phyloP scores from a whole-genome alignment of 768 basidiomycete species.

The Strobilomyces confusus region DNA sequence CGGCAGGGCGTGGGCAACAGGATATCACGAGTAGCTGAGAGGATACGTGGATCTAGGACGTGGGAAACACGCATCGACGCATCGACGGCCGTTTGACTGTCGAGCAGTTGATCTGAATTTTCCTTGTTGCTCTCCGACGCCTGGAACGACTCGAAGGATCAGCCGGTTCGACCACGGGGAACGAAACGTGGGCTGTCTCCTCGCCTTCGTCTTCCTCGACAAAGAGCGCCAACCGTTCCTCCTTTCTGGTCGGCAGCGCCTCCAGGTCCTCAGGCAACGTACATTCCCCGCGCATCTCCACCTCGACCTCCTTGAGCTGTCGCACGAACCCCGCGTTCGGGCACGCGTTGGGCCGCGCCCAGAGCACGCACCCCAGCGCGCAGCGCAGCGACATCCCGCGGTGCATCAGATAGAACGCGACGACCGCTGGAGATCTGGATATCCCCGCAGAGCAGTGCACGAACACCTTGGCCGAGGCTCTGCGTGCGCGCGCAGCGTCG shows the following conservation, averaged over 20 bases:
- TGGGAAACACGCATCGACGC: too few relatives aligned
- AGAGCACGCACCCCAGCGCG: neutral
- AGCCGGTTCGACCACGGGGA: neutral
- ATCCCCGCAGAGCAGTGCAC: slow-evolving; percentile 11
- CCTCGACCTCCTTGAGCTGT: neutral
- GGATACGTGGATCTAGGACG: too few relatives aligned
- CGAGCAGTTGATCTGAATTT: neutral
- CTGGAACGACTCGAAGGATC: neutral
- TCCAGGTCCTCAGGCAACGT: neutral
- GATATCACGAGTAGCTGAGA: too few relatives aligned
- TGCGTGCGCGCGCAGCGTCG: neutral
- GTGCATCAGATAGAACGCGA: slow-evolving; percentile 6
- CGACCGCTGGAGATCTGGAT: slow-evolving; percentile 7
- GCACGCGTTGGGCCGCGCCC: slow-evolving; percentile 2
- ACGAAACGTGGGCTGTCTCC: too few relatives aligned
- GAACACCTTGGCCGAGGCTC: slow-evolving; percentile 1
- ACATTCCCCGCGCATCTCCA: neutral
- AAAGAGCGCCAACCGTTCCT: slow-evolving; percentile 7
- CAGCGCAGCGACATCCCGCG: slow-evolving; percentile 3
- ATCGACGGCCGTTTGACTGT: neutral
- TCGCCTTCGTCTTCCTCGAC: neutral
- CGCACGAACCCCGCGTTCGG: slow-evolving; percentile 5
- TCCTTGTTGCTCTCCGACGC: neutral
- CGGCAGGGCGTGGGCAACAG: too few relatives aligned
- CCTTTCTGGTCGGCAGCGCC: slow-evolving; percentile 5